Base-by-base conservation (phyloP, 192 early-diverging fungal genomes). In the Fimicolochytrium jonesii region DNA sequence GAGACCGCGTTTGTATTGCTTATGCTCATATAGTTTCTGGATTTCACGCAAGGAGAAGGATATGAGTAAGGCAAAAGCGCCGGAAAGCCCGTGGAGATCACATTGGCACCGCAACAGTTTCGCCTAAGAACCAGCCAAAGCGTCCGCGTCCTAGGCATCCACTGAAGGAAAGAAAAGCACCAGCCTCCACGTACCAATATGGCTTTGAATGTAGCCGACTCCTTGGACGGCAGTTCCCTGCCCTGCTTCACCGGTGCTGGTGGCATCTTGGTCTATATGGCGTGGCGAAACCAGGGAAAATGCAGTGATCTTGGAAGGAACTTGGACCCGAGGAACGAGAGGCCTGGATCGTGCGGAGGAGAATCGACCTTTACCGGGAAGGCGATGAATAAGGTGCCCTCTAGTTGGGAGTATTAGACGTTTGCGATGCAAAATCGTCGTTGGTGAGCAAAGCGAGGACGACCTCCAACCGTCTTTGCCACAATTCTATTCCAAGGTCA, bases 1-100 rank as follows among this genome's bases (percentile, higher is more conserved):
- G 18, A 99, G 71, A 10, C 94, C 96, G 61, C 90, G 92, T 72
- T 95, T 94, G 82, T 95, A 94, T 69, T 97, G 92, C 68, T 90
- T 91, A 59, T 83, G 75, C 74, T 99, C 96, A 72, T 93, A 96
- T 63, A 90, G 81, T 88, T 91, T 94, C 92, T 94, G 77, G 15
- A 49, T n/a, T n/a, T n/a, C n/a, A 2, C 28, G 39, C 6, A 30
- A 50, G 22, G 17, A 64, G 29, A 32, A 4, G 42, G 18, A 34
- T 9, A 61, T 18, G 37, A 25, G 29, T 18, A 32, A 35, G 20
- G n/a, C 9, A 35, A 2, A n/a, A n/a, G n/a, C n/a, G n/a, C n/a
- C 30, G 0, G 5, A 29, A 9, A 47, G 26, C 7, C 17, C 20
- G n/a, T 2, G 6, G 22, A 33, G 20, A 46, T 33, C 6, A 7